Base-by-base conservation (phyloP, 164 flowering plant genomes). In the Vitis cinerea region DNA sequence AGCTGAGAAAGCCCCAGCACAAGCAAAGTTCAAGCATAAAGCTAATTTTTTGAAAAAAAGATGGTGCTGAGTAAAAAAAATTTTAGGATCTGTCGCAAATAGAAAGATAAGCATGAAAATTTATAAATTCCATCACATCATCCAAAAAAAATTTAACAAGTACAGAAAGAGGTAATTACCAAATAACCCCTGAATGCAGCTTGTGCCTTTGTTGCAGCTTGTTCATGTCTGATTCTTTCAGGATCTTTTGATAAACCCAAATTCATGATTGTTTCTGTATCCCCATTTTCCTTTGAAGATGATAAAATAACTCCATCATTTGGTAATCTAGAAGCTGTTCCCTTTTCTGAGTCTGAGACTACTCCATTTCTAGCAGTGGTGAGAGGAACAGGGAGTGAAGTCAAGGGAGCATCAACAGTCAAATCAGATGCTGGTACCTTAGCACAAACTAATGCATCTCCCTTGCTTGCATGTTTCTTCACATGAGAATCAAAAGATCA, bases 201-300 rank as follows among this genome's bases (percentile, higher is more conserved):
- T 19, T 73, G 76, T 8, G 59, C 71, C 70, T 59, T 62, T 13
- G 59, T 64, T 12, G 73, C 77, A 49, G 73, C 76, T 62, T 73
- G 8, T 9, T 73, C 67, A 19, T 9, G 70, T 59, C 49, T 72
- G 14, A 57, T 4, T 27, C 30, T 67, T 9, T 72, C 76, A 59
- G 57, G 48, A 49, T 64, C 76, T 11, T 55, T 47, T 15, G 12
- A 27, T 47, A 71, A 23, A 29, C 17, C 64, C 65, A 23, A 53
- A 52, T 27, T 12, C 8, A 37, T n/a, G 9, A 15, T n/a, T 29
- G 13, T 31, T 30, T 59, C 61, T 5, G 15, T 47, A 15, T 29
- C 10, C 11, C 48, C 71, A 60, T 57, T 62, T 52, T 68, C 56
- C 23, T 64, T 53, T 6, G 19, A 4, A 52, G 71, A 54, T 23